Evolutionary conservation across 139 green algal species (phyloP).

Genomic region (Auxenochlorella pyrenoidosa): DNA sequence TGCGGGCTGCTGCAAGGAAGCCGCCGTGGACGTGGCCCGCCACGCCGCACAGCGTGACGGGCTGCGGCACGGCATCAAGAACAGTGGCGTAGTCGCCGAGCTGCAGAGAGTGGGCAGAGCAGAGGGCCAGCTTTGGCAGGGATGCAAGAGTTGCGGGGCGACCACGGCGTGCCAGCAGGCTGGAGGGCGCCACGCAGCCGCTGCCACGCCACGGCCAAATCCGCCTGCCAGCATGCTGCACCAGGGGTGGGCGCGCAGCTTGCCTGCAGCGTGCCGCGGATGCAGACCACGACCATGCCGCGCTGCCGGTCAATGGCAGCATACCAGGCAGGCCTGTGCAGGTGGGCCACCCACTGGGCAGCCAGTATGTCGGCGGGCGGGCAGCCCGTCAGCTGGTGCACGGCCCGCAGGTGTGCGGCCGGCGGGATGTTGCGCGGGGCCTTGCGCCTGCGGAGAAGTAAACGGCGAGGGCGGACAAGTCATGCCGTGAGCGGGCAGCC

Average conservation of each 20-base stretch:
- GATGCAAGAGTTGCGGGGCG: no score
- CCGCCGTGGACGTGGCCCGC: conserved; percentile 20
- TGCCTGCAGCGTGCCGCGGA: conserved; percentile 26
- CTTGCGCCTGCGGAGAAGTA: neutral
- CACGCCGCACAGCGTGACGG: neutral
- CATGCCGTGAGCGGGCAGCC: neutral
- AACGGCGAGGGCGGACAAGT: neutral
- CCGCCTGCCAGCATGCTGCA: no score
- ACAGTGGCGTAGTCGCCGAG: conserved; percentile 14
- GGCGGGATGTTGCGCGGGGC: conserved; percentile 8
- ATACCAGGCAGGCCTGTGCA: conserved; percentile 17
- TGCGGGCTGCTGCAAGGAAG: conserved; percentile 30
- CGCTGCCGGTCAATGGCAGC: conserved; percentile 9
- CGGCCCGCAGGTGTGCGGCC: neutral
- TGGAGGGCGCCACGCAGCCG: neutral
- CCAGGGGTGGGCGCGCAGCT: neutral
- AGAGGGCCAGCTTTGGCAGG: no score
- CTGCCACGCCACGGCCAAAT: no score
- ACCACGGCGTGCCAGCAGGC: no score
- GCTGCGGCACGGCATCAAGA: conserved; percentile 16
- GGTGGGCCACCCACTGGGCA: conserved; percentile 19
- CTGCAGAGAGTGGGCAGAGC: neutral
- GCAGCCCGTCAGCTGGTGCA: conserved; percentile 27
- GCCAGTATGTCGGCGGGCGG: conserved; percentile 6
- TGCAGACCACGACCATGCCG: conserved; percentile 1